phyloP scores from a whole-genome alignment of 2,329 filamentous ascomycete species.

The Fusarium sp. region DNA sequence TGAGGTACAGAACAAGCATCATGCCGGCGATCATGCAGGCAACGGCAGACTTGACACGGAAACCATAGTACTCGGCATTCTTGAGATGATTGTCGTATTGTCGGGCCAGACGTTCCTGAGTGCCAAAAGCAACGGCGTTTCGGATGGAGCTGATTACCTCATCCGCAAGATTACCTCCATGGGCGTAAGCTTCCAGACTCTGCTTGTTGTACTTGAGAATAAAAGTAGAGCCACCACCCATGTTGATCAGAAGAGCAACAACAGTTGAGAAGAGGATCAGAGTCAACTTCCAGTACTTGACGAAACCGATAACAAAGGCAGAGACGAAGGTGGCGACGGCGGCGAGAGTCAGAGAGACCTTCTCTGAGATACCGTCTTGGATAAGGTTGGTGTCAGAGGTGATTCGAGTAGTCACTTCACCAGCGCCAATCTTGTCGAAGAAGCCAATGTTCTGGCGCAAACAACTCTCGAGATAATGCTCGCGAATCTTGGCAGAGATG shows the following conservation, averaged over 20 bases:
- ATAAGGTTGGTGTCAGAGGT: slow-evolving; percentile 94
- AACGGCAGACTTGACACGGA: slow-evolving; percentile 77
- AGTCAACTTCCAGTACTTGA: slow-evolving; percentile 93
- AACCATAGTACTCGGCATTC: slow-evolving; percentile 79
- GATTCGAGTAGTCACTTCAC: slow-evolving; percentile 93
- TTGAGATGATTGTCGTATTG: slow-evolving; percentile 83
- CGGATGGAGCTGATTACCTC: slow-evolving; percentile 95
- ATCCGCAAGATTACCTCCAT: slow-evolving; percentile 88
- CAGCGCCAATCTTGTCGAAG: slow-evolving; percentile 92
- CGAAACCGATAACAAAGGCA: slow-evolving; percentile 89
- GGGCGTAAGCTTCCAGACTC: slow-evolving; percentile 81
- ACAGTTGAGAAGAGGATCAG: slow-evolving; percentile 87
- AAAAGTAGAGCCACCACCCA: slow-evolving; percentile 78
- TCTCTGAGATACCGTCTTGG: slow-evolving; percentile 93
- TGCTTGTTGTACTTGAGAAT: slow-evolving; percentile 85
- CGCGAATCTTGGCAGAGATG: slow-evolving; percentile 80
- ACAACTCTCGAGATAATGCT: slow-evolving; percentile 85
- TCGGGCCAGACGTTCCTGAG: slow-evolving; percentile 87
- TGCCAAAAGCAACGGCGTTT: slow-evolving; percentile 92
- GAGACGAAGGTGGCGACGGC: slow-evolving; percentile 86
- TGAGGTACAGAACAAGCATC: slow-evolving; percentile 86
- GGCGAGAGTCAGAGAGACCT: slow-evolving; percentile 80
- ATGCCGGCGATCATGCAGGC: slow-evolving; percentile 84
- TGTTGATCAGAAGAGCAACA: slow-evolving; percentile 79
- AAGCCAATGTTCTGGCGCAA: slow-evolving; percentile 90